These are phyloP conservation scores for Pseudocercospora cruenta DNA, from an alignment of 2,329 filamentous ascomycete genomes.

Conservation along the genomic window DNA sequence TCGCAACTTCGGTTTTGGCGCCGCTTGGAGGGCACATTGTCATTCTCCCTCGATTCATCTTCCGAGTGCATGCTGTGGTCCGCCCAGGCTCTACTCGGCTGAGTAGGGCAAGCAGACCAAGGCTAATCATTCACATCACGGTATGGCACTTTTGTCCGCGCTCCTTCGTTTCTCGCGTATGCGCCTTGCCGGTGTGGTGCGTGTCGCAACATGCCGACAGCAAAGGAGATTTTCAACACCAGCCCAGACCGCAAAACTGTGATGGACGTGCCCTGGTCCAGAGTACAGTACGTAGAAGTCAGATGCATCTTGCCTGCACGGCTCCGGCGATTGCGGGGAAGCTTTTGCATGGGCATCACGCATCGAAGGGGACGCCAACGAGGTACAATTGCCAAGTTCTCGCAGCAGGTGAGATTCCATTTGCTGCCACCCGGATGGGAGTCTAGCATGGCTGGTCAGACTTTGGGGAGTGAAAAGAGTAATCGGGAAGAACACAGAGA, in stretches of 20 bases:
- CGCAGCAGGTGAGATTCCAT: too few species aligned
- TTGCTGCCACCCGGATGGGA: too few species aligned
- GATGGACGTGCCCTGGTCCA: neutral
- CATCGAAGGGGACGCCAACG: too few species aligned
- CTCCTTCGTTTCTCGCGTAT: neutral
- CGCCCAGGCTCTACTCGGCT: neutral
- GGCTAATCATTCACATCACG: neutral
- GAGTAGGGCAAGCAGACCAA: neutral
- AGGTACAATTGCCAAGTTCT: too few species aligned
- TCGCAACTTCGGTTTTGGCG: conserved; percentile 24
- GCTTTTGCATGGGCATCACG: neutral
- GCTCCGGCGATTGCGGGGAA: neutral
- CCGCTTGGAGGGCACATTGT: conserved; percentile 9
- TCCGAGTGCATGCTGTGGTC: conserved; percentile 9
- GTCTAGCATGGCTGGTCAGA: too few species aligned
- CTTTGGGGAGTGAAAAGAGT: too few species aligned
- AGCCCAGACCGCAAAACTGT: neutral
- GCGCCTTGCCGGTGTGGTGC: neutral
- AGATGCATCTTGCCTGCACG: neutral
- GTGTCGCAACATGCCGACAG: neutral
- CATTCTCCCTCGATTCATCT: conserved; percentile 11
- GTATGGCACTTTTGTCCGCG: neutral
- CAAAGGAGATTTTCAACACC: neutral
- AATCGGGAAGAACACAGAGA: too few species aligned
- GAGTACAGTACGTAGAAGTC: neutral